These are phyloP conservation scores for Rhipidocladum racemiflorum DNA, from an alignment of 176 grass and related monocot species.

Conservation along the genomic window DNA sequence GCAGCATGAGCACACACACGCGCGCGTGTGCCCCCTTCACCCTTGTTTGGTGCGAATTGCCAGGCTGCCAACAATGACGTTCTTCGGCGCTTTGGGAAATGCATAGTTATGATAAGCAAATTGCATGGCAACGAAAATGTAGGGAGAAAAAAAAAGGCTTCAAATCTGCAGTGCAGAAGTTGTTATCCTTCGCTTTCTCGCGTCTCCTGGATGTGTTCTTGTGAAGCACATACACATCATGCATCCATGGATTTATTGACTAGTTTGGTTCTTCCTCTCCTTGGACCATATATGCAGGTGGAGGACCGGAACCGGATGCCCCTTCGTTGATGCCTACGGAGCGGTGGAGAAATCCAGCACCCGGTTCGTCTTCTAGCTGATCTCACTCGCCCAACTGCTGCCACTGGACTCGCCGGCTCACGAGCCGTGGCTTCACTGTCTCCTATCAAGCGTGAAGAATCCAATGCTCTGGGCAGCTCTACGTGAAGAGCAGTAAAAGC, in stretches of 20 bases:
- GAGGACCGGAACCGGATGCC: conserved; percentile 12
- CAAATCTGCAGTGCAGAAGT: background rate
- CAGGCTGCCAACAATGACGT: background rate
- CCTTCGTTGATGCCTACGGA: conserved; percentile 11
- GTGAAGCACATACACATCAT: background rate
- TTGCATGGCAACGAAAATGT: background rate
- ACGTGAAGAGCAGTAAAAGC: background rate
- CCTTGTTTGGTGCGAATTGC: background rate
- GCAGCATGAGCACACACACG: too few relatives aligned
- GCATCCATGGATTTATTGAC: conserved; percentile 27
- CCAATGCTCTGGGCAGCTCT: conserved; percentile 2
- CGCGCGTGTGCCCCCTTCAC: background rate
- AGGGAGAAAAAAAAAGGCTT: background rate
- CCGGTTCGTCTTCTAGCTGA: conserved; percentile 23
- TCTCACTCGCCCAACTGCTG: background rate
- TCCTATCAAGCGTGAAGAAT: background rate
- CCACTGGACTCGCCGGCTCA: background rate
- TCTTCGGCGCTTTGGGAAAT: background rate
- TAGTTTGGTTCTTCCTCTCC: background rate
- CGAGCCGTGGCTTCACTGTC: background rate
- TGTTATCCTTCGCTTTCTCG: background rate
- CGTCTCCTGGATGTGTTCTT: background rate
- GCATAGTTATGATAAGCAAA: background rate
- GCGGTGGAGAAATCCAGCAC: conserved; percentile 20
- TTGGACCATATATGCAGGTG: conserved; percentile 25